Conservation (phyloP, 306 rosid genomes). For the Fragaria nilgerrensis region DNA sequence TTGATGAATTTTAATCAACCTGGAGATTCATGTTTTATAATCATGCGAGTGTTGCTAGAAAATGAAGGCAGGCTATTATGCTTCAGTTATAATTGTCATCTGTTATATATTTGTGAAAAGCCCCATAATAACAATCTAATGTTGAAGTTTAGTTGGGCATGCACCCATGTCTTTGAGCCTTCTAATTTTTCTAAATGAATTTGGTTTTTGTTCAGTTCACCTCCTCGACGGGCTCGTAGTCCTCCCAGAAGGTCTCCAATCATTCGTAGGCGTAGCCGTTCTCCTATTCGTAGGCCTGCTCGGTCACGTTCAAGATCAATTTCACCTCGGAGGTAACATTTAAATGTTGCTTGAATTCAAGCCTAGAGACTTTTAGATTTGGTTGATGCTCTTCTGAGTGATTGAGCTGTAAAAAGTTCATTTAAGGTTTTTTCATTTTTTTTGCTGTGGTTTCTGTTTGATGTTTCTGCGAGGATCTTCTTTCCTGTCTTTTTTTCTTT, state of each 20-base stretch:
- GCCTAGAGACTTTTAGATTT: background rate
- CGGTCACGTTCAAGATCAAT: constrained; percentile 87
- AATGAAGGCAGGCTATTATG: background rate
- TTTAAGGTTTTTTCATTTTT: background rate
- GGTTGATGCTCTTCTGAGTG: background rate
- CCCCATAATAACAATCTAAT: background rate
- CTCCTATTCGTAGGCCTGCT: constrained; percentile 79
- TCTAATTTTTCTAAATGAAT: background rate
- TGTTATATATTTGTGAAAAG: background rate
- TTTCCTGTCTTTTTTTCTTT: background rate
- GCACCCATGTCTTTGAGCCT: background rate
- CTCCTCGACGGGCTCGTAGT: constrained; percentile 83
- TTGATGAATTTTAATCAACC: background rate
- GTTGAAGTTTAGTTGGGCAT: background rate
- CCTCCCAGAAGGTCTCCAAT: constrained; percentile 98
- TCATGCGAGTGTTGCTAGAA: background rate
- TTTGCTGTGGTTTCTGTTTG: background rate
- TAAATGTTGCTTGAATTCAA: background rate
- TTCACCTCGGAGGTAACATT: constrained; percentile 83
- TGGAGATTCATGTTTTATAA: background rate
- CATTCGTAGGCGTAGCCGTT: constrained; percentile 76
- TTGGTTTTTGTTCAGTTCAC: constrained; percentile 52
- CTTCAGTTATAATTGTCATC: background rate
- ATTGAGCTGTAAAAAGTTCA: background rate
- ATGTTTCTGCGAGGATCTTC: background rate